Base-by-base conservation (phyloP, 805 yeast genomes). In the Metschnikowia continentalis region DNA sequence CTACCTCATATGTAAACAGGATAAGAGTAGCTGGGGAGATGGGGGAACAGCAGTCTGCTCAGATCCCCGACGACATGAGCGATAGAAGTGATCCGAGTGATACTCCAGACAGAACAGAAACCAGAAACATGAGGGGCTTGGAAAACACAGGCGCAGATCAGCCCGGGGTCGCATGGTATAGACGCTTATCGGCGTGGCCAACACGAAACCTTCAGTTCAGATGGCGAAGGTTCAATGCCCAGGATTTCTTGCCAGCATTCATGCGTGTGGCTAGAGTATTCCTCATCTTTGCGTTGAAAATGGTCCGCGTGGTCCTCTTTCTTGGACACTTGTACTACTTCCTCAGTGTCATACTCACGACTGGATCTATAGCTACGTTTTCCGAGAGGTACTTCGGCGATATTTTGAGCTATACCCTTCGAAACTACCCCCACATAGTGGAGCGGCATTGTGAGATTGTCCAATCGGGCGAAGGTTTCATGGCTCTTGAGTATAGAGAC, bases 331-430 rank as follows among this genome's bases (percentile, higher is more conserved):
- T 40, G 42, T 15, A 39, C 46, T 19, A 22, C 56, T 65, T 65
- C 47, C 37, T 62, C 30, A 50, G 50, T 44, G 39, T 56, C 20
- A 52, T 69, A 19, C 57, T 64, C 39, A 51, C 59, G 35, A 64
- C 60, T 42, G 65, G 69, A 23, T 64, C 67, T 48, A 53, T 63
- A 39, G 57, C 63, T 15, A 67, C 74, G 2, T 69, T 61, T 47
- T 61, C 71, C n/a, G 55, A 57, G 17, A 65, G 62, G 42, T 64
- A 63, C 41, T 51, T 66, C 32, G 39, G 51, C 23, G 74, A 71
- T 48, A 53, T 63, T n/a, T 36, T 62, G 48, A 67, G 74, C 5
- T 71, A 54, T 51, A 39, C 64, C 3, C 45, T 66, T 14, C 53
- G 63, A 17, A 55, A 66, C 52, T 50, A 56, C 44, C 47, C 48